These are phyloP conservation scores for Heterobasidion irregulare DNA, from an alignment of 1,284 basidiomycete genomes.

Conservation along the genomic window DNA sequence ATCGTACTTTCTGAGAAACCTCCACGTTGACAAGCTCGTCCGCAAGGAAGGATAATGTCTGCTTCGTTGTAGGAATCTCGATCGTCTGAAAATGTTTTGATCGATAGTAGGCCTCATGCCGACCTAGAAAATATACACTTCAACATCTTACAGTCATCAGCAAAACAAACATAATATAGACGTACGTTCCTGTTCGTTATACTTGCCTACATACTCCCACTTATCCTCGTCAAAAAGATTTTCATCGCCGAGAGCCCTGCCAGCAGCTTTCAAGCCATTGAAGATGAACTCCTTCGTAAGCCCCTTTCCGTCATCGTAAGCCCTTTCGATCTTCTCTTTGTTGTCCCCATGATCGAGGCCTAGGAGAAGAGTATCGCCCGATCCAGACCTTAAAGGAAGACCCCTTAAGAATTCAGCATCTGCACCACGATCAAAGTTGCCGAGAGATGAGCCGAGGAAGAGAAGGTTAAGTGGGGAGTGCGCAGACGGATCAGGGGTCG, in stretches of 20 bases:
- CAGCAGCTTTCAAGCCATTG: conserved; percentile 75
- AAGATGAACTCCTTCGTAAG: conserved; percentile 83
- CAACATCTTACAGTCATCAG: too few species aligned
- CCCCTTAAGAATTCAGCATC: conserved; percentile 73
- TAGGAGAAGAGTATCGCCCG: conserved; percentile 65
- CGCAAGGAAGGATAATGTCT: conserved; percentile 44
- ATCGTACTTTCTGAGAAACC: conserved; percentile 74
- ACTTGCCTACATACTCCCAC: conserved; percentile 82
- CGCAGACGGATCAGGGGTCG: conserved; percentile 26
- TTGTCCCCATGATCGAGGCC: conserved; percentile 84
- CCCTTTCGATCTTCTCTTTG: conserved; percentile 58
- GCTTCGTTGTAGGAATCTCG: conserved; percentile 37
- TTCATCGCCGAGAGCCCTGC: conserved; percentile 53
- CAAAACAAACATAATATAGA: conserved; percentile 10
- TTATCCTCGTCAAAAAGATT: conserved; percentile 53
- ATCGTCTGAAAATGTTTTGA: conserved; percentile 61
- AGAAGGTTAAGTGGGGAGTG: conserved; percentile 66
- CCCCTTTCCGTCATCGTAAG: conserved; percentile 81
- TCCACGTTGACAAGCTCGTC: conserved; percentile 85
- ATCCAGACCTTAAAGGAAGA: conserved; percentile 70
- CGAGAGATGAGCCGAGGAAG: conserved; percentile 92
- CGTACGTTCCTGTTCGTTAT: conserved; percentile 66
- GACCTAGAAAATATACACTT: conserved; percentile 36
- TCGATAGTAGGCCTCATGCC: conserved; percentile 83
- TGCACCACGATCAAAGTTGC: conserved; percentile 80